phyloP scores from a whole-genome alignment of 139 green algal species.

The Desmodesmus armatus region DNA sequence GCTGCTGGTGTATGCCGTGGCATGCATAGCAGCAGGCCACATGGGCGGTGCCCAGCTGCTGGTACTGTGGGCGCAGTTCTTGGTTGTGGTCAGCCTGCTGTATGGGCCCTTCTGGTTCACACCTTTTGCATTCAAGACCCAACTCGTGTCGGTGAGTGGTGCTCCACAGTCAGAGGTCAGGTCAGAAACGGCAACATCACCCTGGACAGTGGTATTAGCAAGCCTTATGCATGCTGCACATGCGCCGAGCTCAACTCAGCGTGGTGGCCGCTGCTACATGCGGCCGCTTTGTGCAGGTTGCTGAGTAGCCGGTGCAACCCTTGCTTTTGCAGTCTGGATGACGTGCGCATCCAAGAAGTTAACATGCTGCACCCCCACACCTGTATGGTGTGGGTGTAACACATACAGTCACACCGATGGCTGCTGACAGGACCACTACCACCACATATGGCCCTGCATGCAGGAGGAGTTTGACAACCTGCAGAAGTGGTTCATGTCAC shows the following conservation, averaged over 20 bases:
- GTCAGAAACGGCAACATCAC: neutral
- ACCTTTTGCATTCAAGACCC: constrained; percentile 67
- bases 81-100: constrained; percentile 75
- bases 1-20: constrained; percentile 71
- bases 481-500: constrained; percentile 5
- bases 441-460: neutral
- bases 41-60: constrained; percentile 32
- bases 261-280: too few relatives aligned
- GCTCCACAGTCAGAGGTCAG: too few relatives aligned
- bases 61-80: constrained; percentile 76
- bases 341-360: too few relatives aligned
- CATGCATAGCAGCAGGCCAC: constrained; percentile 60
- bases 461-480: neutral
- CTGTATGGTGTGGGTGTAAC: too few relatives aligned
- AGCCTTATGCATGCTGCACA: too few relatives aligned
- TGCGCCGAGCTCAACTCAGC: too few relatives aligned
- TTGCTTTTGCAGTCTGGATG: too few relatives aligned
- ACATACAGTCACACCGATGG: too few relatives aligned
- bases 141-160: constrained; percentile 18
- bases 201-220: too few relatives aligned
- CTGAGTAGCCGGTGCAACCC: too few relatives aligned
- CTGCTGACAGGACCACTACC: neutral
- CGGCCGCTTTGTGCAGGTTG: too few relatives aligned
- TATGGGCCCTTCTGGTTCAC: constrained; percentile 87
- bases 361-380: too few relatives aligned